Conservation (phyloP, 192 early-diverging fungal species). For the Umbelopsis sp. region DNA sequence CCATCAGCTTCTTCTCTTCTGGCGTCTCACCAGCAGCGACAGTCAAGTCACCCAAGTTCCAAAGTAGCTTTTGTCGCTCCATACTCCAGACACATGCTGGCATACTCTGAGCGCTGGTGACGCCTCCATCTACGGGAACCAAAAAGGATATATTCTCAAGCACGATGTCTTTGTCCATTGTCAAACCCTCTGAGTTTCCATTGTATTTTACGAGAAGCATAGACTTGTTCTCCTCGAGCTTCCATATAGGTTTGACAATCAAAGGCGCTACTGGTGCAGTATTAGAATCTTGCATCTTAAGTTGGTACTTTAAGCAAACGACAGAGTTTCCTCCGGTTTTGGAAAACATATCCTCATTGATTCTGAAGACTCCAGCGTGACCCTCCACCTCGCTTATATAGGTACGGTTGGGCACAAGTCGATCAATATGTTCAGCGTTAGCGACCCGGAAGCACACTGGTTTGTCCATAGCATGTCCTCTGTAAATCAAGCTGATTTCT, state of each 20-base stretch:
- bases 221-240: constrained; percentile 52
- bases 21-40: constrained; percentile 20
- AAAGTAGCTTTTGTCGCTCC: constrained; percentile 54
- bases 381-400: constrained; percentile 39
- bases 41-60: constrained; percentile 46
- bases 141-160: constrained; percentile 49
- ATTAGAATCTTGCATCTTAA: constrained; percentile 22
- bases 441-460: constrained; percentile 39
- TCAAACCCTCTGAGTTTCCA: constrained; percentile 29
- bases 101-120: constrained; percentile 48
- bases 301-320: constrained; percentile 31
- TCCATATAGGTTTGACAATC: constrained; percentile 53
- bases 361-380: constrained; percentile 34
- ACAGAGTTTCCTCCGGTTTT: constrained; percentile 21
- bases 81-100: constrained; percentile 53
- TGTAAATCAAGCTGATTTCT: constrained; percentile 46
- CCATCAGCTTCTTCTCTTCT: constrained; percentile 45
- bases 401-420: constrained; percentile 37
- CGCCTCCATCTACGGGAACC: constrained; percentile 49
- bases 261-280: constrained; percentile 32
- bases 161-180: background rate
- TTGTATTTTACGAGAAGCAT: constrained; percentile 53
- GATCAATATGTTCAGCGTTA: constrained; percentile 39
- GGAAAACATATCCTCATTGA: constrained; percentile 42
- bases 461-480: constrained; percentile 26